Base-by-base conservation (phyloP, 371 early-diverging fungal genomes). In the Zancudomyces culisetae region DNA sequence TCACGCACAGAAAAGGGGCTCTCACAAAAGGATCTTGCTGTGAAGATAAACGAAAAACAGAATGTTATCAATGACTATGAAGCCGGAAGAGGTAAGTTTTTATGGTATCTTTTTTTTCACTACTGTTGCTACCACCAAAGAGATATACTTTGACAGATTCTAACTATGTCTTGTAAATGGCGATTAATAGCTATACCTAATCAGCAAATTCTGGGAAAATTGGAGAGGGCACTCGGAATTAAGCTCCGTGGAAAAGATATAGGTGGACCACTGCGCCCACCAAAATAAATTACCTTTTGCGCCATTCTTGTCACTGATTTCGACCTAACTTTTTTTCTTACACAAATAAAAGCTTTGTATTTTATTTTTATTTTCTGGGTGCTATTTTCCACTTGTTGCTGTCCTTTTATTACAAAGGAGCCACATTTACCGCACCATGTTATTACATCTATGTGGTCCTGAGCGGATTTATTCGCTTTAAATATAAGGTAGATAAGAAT, bases 11-110 rank as follows among this genome's bases (percentile, higher is more conserved):
- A 74, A 1, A 81, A 84, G 74, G 65, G 69, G 3, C 45, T 82
- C 62, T 88, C 84, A 21, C 94, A 96, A 64, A 91, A 91, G 80
- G 87, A 90, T 20, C 72, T 94, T 26, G 91, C 83, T 45, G 78
- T 71, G 53, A 67, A 69, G 60, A 75, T 87, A 51, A 86, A 85
- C 52, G 89, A 89, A 60, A 86, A 85, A 74, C 78, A 78, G 60
- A 80, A 78, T 55, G 76, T 82, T 55, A 72, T 88, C 49, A 78
- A 81, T 64, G 93, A 91, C 61, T 95, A 90, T 55, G 96, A 95
- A 65, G 67, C 77, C 58, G 86, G 89, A 69, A 80, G 64, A 76
- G 35, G 35, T 35, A 35, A 35, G 6, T 10, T 35, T 35, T 6
- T 10, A 35, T 35, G 35, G 6, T 35, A 35, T 35, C 15, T 35